A percentile compares a stretch with the other conserved stretches of the same genome.
Conservation (phyloP, 371 early-diverging fungal species). For the Mortierella sp. region DNA sequence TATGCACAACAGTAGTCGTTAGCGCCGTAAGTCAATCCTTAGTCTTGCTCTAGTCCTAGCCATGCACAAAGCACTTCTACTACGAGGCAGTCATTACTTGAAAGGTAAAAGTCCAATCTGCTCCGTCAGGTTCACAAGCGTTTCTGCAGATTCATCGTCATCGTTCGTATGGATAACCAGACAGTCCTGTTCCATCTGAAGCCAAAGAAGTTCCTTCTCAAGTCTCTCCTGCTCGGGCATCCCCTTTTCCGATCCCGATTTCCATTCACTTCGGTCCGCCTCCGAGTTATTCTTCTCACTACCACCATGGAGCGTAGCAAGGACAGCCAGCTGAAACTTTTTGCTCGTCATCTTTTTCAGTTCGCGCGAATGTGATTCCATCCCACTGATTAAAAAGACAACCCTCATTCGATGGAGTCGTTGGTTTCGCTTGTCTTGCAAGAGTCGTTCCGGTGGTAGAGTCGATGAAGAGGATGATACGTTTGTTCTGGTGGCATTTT, state of each 20-base stretch:
- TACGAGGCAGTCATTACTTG: constrained; percentile 66
- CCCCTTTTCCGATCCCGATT: not conserved
- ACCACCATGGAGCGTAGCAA: constrained; percentile 11
- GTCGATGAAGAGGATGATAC: too few relatives aligned
- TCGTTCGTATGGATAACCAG: constrained; percentile 59
- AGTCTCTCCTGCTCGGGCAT: constrained; percentile 34
- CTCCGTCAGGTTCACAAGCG: constrained; percentile 65
- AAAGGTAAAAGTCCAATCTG: constrained; percentile 70
- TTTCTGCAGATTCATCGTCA: constrained; percentile 61
- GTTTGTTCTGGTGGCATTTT: not conserved
- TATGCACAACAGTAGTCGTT: not conserved
- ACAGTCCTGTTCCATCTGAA: constrained; percentile 59
- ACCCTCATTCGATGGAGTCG: constrained; percentile 12
- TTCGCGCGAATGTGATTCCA: constrained; percentile 14
- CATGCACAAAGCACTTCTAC: too few relatives aligned
- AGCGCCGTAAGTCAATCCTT: too few relatives aligned
- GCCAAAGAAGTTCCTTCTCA: constrained; percentile 55
- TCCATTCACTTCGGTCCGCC: not conserved
- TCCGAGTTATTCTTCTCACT: not conserved
- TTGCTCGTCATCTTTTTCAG: constrained; percentile 14
- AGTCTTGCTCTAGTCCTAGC: not conserved
- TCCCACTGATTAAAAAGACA: constrained; percentile 25
- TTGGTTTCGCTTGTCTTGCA: constrained; percentile 5
- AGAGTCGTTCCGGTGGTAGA: too few relatives aligned
- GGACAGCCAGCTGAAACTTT: constrained; percentile 18